A percentile compares a stretch with the other conserved stretches of the same genome.
Evolutionary conservation across 2,329 filamentous ascomycete species (phyloP).

Genomic region (Macrophomina tecta): DNA sequence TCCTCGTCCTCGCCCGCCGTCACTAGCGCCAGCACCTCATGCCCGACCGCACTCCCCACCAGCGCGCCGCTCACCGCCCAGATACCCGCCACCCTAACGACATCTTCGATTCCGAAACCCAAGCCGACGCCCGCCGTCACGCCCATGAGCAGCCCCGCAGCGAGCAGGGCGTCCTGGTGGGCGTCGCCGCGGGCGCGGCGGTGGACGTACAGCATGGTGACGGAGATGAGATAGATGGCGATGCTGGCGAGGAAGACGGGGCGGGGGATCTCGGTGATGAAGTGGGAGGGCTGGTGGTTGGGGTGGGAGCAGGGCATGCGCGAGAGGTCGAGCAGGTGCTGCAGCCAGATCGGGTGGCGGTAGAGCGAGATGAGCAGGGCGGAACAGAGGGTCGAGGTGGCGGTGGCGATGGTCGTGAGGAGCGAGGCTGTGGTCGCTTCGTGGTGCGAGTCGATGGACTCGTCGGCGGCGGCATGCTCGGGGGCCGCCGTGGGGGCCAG

Average conservation of each 20-base stretch:
- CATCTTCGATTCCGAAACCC: conserved; percentile 8
- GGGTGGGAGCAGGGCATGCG: conserved; percentile 18
- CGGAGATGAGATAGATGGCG: not conserved
- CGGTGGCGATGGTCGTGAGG: conserved; percentile 14
- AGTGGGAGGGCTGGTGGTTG: conserved; percentile 13
- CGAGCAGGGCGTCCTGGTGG: conserved; percentile 11
- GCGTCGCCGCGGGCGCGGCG: conserved; percentile 11
- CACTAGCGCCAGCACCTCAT: conserved; percentile 14
- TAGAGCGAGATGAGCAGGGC: conserved; percentile 16
- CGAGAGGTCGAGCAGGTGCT: conserved; percentile 17
- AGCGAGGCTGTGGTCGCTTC: conserved; percentile 10
- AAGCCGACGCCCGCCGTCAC: not conserved
- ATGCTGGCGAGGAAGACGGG: conserved; percentile 11
- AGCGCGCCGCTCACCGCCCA: not conserved
- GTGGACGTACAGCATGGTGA: not conserved
- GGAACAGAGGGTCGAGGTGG: not conserved
- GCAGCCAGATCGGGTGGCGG: conserved; percentile 10
- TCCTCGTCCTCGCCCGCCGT: not conserved
- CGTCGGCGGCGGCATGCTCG: not conserved
- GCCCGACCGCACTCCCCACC: conserved; percentile 8
- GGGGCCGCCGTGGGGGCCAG: not conserved
- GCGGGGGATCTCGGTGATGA: conserved; percentile 25
- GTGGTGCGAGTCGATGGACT: not conserved
- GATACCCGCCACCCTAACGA: not conserved
- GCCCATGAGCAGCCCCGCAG: conserved; percentile 14